Evolutionary conservation across 2,329 filamentous ascomycete species (phyloP).

Genomic region (Alternaria metachromatica): DNA sequence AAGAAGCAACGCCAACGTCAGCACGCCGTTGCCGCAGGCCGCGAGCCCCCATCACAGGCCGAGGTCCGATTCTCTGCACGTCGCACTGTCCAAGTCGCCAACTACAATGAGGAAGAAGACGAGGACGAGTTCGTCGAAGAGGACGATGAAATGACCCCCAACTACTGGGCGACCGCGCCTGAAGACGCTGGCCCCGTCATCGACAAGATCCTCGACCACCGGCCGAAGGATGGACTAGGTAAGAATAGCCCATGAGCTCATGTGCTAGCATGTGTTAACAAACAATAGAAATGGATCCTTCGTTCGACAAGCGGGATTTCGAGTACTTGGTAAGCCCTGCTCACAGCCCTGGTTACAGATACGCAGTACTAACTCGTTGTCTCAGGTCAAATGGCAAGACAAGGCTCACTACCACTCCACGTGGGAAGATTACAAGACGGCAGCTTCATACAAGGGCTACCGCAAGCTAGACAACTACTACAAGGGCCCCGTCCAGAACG

Average conservation of each 20-base stretch:
- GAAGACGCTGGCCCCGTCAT: conserved; percentile 86
- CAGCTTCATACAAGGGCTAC: conserved; percentile 80
- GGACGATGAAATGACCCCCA: conserved; percentile 69
- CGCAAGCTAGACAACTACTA: conserved; percentile 96
- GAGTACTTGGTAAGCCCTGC: conserved; percentile 68
- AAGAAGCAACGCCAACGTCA: conserved; percentile 80
- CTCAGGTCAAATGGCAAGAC: conserved; percentile 92
- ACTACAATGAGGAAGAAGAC: conserved; percentile 71
- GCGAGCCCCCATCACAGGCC: conserved; percentile 68
- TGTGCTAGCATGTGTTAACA: no score
- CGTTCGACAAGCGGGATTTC: conserved; percentile 72
- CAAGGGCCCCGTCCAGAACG: conserved; percentile 79
- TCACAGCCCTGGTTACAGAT: conserved; percentile 22
- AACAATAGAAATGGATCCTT: conserved; percentile 43
- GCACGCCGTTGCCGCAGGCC: conserved; percentile 67
- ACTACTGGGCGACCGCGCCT: conserved; percentile 71
- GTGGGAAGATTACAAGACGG: conserved; percentile 82
- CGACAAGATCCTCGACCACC: conserved; percentile 88
- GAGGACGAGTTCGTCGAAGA: conserved; percentile 62
- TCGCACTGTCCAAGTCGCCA: conserved; percentile 76
- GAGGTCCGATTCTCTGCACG: conserved; percentile 93
- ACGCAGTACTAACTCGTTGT: conserved; percentile 16
- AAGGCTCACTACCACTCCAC: conserved; percentile 95
- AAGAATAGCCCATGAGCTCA: no score
- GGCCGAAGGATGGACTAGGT: conserved; percentile 69